Percentiles rank a stretch among this genome's conserved stretches.
Conservation (phyloP, 176 grass and related monocot genomes). For the maize (Zea mays) region DNA sequence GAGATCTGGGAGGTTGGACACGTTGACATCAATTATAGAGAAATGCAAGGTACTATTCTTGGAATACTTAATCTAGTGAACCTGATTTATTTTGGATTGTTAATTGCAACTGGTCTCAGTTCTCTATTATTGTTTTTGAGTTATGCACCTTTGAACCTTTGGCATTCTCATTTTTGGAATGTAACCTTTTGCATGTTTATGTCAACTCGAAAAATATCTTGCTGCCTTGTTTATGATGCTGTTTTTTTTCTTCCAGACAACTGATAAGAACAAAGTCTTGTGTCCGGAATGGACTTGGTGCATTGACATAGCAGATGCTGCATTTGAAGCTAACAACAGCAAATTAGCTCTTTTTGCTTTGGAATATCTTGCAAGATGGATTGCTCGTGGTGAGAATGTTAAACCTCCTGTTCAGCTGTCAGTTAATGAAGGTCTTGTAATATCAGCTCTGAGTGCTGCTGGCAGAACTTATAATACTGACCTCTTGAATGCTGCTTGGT, state of each 20-base stretch:
- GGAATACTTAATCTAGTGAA: conserved; percentile 2
- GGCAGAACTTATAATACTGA: conserved; percentile 62
- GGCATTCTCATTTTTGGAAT: conserved; percentile 21
- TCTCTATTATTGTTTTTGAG: conserved; percentile 7
- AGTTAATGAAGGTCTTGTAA: conserved; percentile 79
- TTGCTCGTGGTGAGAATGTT: conserved; percentile 62
- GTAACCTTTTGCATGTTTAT: conserved; percentile 16
- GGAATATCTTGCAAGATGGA: conserved; percentile 81
- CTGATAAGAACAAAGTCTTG: conserved; percentile 83
- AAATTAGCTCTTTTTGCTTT: conserved; percentile 74
- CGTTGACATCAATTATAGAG: conserved; percentile 83
- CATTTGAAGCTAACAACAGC: conserved; percentile 80
- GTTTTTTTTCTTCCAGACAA: conserved; percentile 45
- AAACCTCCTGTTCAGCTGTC: conserved; percentile 58
- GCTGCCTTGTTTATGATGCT: conserved; percentile 21
- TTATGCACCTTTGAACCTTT: conserved; percentile 29
- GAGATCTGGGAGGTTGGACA: conserved; percentile 69
- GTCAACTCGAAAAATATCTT: conserved; percentile 21
- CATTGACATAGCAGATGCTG: conserved; percentile 67
- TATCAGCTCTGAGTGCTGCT: conserved; percentile 72
- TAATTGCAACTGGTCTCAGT: neutral
- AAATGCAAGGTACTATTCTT: conserved; percentile 87
- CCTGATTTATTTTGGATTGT: no score
- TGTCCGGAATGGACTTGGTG: conserved; percentile 69
- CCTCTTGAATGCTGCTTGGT: conserved; percentile 82